A percentile compares a stretch with the other conserved stretches of the same genome.
Conservation (phyloP, 768 basidiomycete genomes). For the Sarcomyxa edulis region DNA sequence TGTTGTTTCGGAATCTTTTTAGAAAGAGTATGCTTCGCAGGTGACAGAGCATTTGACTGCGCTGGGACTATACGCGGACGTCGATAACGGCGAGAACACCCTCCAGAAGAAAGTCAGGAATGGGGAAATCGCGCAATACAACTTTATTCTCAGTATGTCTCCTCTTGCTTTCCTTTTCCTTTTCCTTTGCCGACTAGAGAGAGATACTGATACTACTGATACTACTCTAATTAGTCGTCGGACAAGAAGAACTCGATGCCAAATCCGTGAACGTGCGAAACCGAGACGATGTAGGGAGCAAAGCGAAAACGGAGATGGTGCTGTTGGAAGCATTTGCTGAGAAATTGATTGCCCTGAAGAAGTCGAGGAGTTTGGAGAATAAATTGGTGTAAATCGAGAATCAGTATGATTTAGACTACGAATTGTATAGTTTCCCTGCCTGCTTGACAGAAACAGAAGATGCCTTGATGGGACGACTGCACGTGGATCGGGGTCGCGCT, state of each 20-base stretch:
- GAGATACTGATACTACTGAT: not conserved
- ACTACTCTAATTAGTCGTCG: constrained; percentile 62
- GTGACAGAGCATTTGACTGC: constrained; percentile 63
- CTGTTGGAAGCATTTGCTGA: constrained; percentile 59
- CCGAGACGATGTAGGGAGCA: constrained; percentile 87
- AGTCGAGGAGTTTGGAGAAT: constrained; percentile 34
- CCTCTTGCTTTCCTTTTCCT: not conserved
- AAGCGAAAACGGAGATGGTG: constrained; percentile 74
- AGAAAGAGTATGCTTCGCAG: constrained; percentile 90
- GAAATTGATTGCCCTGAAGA: constrained; percentile 73
- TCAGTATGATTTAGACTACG: too few relatives aligned
- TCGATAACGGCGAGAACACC: constrained; percentile 89
- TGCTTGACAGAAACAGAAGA: too few relatives aligned
- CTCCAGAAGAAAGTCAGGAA: constrained; percentile 97
- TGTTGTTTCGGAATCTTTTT: constrained; percentile 13
- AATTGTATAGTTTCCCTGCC: too few relatives aligned
- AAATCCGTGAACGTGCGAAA: constrained; percentile 94
- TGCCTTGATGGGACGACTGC: too few relatives aligned
- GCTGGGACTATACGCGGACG: constrained; percentile 82
- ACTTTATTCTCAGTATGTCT: constrained; percentile 87
- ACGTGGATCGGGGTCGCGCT: too few relatives aligned
- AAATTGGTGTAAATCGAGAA: constrained; percentile 25
- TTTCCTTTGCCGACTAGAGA: not conserved
- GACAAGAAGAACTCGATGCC: constrained; percentile 83
- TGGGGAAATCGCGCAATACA: constrained; percentile 95